Percentiles rank a stretch among this genome's conserved stretches.
These are phyloP conservation scores for Lactarius tabidus DNA, from an alignment of 768 basidiomycete genomes.

Conservation along the genomic window DNA sequence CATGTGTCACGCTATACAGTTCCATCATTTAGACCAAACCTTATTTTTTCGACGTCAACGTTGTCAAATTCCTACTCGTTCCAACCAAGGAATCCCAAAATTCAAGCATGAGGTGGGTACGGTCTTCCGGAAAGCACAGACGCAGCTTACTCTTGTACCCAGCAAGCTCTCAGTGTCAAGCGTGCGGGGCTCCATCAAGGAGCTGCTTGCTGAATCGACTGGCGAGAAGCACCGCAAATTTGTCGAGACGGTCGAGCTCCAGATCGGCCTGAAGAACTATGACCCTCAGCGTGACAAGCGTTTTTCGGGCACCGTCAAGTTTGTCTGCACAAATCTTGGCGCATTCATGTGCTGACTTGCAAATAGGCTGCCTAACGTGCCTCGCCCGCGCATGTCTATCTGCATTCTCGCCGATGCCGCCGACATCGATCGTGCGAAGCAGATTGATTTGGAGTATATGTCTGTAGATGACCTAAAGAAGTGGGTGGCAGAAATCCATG, in stretches of 20 bases:
- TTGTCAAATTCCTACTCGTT: not conserved
- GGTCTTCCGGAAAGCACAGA: not conserved
- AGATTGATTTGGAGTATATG: constrained; percentile 98
- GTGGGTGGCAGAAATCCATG: constrained; percentile 41
- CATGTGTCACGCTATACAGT: constrained; percentile 24
- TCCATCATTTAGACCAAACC: not conserved
- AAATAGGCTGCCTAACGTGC: constrained; percentile 86
- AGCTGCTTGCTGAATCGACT: constrained; percentile 76
- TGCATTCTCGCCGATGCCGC: constrained; percentile 99
- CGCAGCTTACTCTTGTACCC: not conserved
- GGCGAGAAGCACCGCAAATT: constrained; percentile 93
- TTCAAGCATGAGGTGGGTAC: constrained; percentile 27
- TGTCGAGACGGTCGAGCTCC: constrained; percentile 93
- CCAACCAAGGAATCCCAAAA: constrained; percentile 11
- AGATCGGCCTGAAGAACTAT: constrained; percentile 98
- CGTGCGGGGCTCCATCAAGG: constrained; percentile 98
- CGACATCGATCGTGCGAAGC: constrained; percentile 98
- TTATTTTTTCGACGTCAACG: constrained; percentile 20
- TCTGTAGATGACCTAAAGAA: constrained; percentile 99
- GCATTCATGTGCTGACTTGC: not conserved
- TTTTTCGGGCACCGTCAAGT: constrained; percentile 99
- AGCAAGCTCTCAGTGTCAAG: constrained; percentile 98
- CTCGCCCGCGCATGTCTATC: constrained; percentile 98
- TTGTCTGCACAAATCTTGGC: not conserved
- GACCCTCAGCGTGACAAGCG: constrained; percentile 99